phyloP scores from a whole-genome alignment of 495 filamentous ascomycete genomes.

The Thermochaetoides thermophila region DNA sequence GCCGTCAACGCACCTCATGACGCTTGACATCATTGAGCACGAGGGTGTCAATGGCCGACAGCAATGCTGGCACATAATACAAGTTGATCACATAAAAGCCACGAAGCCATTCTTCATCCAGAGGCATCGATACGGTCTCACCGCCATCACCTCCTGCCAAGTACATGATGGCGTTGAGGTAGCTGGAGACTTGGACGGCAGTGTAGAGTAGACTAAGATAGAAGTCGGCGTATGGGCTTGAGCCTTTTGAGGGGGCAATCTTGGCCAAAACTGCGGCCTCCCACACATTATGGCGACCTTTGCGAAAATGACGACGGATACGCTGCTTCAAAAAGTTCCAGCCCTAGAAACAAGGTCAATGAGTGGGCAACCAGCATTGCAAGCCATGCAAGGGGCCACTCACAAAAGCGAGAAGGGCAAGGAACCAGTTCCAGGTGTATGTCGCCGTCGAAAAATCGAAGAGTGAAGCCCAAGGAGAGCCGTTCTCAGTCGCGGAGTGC shows the following conservation, averaged over 20 bases:
- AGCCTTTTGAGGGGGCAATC: no score
- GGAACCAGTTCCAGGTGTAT: slow-evolving; percentile 25
- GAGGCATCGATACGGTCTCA: slow-evolving; percentile 26
- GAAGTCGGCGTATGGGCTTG: no score
- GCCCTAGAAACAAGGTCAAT: slow-evolving; percentile 4
- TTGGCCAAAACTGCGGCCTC: no score
- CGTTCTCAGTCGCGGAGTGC: slow-evolving; percentile 10
- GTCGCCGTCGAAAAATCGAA: slow-evolving; percentile 36
- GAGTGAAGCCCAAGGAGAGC: slow-evolving; percentile 22
- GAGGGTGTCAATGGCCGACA: slow-evolving; percentile 32
- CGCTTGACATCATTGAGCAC: slow-evolving; percentile 35
- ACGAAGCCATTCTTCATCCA: slow-evolving; percentile 22
- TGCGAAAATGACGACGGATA: no score
- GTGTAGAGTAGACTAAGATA: slow-evolving; percentile 38
- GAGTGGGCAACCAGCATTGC: background rate
- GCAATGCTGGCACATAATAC: slow-evolving; percentile 23
- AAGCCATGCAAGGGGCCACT: slow-evolving; percentile 4
- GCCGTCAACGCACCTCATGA: slow-evolving; percentile 28
- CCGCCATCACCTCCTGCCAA: no score
- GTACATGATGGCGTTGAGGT: slow-evolving; percentile 32
- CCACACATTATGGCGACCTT: no score
- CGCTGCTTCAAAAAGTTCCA: slow-evolving; percentile 36
- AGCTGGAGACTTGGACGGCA: slow-evolving; percentile 25
- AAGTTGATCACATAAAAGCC: slow-evolving; percentile 32
- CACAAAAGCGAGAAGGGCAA: no score